Conservation (phyloP, 2,329 filamentous ascomycete species). For the Sclerotinia nivalis region DNA sequence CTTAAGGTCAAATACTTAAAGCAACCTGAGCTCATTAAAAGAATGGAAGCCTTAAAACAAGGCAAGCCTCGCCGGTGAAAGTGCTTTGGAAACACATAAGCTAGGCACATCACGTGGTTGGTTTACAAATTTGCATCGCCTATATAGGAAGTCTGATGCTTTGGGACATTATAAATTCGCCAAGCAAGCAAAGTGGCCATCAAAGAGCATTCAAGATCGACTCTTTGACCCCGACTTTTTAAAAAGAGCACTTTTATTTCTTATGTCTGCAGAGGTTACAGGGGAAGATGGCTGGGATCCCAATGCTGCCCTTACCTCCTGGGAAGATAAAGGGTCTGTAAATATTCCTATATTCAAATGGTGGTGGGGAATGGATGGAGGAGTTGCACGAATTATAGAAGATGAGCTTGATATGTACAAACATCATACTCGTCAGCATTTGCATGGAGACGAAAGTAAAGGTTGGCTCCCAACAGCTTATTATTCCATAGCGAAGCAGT, state of each 20-base stretch:
- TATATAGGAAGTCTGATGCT: not conserved
- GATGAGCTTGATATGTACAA: conserved; percentile 10
- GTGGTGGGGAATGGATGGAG: not conserved
- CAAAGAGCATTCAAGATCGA: not conserved
- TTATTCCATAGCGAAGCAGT: conserved; percentile 1
- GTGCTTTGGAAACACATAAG: not conserved
- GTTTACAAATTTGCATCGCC: not conserved
- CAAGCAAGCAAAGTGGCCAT: not conserved
- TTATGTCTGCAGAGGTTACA: not conserved
- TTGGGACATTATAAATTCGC: conserved; percentile 11
- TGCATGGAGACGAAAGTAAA: not conserved
- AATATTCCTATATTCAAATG: not conserved
- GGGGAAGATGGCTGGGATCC: not conserved
- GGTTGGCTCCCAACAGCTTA: conserved; percentile 6
- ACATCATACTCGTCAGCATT: not conserved
- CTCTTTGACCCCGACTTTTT: not conserved
- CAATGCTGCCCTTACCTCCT: not conserved
- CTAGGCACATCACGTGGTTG: not conserved
- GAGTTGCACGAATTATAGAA: not conserved
- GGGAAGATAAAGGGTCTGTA: not conserved
- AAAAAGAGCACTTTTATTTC: not conserved
- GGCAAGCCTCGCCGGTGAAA: not conserved
- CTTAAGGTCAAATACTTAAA: not conserved
- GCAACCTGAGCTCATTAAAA: not conserved
- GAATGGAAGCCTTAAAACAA: not conserved